Conservation (phyloP, 305 asterid genomes). For the Andrographis paniculata region DNA sequence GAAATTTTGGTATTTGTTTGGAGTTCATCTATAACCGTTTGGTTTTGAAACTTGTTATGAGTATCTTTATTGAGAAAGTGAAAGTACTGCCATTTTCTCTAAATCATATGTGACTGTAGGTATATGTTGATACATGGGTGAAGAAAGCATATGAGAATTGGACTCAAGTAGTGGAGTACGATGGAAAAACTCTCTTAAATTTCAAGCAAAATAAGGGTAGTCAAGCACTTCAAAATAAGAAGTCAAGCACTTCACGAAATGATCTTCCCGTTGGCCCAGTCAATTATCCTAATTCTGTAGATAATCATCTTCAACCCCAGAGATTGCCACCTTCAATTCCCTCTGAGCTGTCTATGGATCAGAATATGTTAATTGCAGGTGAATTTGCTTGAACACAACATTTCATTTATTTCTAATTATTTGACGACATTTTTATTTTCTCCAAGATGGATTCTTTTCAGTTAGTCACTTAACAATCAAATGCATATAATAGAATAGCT, state of each 20-base stretch:
- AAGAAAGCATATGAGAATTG: constrained; percentile 94
- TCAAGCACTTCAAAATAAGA: constrained; percentile 35
- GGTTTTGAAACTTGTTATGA: neutral
- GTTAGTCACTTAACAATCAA: too few relatives aligned
- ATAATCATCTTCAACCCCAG: constrained; percentile 48
- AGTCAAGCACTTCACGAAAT: constrained; percentile 29
- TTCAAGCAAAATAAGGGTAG: constrained; percentile 55
- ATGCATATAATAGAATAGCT: too few relatives aligned
- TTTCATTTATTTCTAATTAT: neutral
- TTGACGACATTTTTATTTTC: neutral
- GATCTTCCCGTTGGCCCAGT: constrained; percentile 50
- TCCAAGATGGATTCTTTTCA: too few relatives aligned
- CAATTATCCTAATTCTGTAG: constrained; percentile 53
- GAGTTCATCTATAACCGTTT: neutral
- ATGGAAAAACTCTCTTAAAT: constrained; percentile 75
- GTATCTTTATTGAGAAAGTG: neutral
- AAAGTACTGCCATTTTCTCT: too few relatives aligned
- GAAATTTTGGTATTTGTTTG: neutral
- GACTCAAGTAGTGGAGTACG: constrained; percentile 88
- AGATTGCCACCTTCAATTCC: constrained; percentile 38
- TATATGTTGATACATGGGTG: constrained; percentile 75
- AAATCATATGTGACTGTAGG: constrained; percentile 31
- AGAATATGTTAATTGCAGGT: constrained; percentile 61
- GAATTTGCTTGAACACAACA: constrained; percentile 9
- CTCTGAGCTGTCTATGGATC: constrained; percentile 51